These are phyloP conservation scores for Sclerotinia borealis DNA, from an alignment of 2,329 filamentous ascomycete genomes.

Conservation along the genomic window DNA sequence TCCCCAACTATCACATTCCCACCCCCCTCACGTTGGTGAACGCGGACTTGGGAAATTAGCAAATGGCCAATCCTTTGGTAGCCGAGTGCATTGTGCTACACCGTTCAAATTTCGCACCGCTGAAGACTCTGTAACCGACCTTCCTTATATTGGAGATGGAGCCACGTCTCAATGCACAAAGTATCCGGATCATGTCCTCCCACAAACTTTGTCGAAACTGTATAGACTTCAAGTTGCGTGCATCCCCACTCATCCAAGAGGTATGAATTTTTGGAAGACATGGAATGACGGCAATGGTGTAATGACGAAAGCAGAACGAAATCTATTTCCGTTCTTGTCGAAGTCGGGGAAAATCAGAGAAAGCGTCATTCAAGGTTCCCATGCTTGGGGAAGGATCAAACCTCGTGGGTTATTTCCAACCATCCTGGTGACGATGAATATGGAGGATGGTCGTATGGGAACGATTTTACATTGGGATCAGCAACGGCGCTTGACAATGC, in stretches of 20 bases:
- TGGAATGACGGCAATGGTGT: slow-evolving; percentile 36
- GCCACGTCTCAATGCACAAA: slow-evolving; percentile 55
- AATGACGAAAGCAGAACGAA: slow-evolving; percentile 37
- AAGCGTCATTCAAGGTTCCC: slow-evolving; percentile 21
- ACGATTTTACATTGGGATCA: slow-evolving; percentile 60
- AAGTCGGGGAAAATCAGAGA: slow-evolving; percentile 24
- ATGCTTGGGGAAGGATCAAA: slow-evolving; percentile 46
- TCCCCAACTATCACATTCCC: slow-evolving; percentile 57
- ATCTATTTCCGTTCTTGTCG: slow-evolving; percentile 34
- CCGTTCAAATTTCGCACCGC: slow-evolving; percentile 56
- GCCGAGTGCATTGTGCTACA: slow-evolving; percentile 44
- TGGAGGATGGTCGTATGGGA: slow-evolving; percentile 51
- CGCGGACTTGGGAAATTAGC: slow-evolving; percentile 50
- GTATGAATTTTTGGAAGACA: slow-evolving; percentile 45
- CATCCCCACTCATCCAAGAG: slow-evolving; percentile 55
- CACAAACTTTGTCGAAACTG: slow-evolving; percentile 31
- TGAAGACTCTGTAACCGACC: slow-evolving; percentile 47
- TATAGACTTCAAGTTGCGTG: slow-evolving; percentile 39
- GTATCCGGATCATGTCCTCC: slow-evolving; percentile 61
- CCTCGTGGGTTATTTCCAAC: slow-evolving; percentile 53
- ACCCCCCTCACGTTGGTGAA: slow-evolving; percentile 37
- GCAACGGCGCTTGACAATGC: slow-evolving; percentile 52
- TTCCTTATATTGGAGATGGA: slow-evolving; percentile 58
- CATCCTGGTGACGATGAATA: slow-evolving; percentile 48
- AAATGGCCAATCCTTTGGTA: slow-evolving; percentile 55